phyloP scores from a whole-genome alignment of 306 rosid genomes.

The Hippophae gyantsensis region DNA sequence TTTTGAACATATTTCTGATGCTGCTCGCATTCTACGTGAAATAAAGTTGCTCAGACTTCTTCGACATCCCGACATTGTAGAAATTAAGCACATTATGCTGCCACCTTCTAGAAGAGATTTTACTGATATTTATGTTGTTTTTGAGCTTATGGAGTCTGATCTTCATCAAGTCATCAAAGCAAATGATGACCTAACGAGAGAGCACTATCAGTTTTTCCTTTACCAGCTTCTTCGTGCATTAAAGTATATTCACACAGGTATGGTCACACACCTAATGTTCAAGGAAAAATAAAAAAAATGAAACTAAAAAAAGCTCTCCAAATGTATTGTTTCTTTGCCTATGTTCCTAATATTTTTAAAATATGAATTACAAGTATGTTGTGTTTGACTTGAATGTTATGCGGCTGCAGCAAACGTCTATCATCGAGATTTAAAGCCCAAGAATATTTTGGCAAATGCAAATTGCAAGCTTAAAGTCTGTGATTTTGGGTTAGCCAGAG shows the following conservation, averaged over 20 bases:
- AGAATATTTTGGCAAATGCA: slow-evolving; percentile 94
- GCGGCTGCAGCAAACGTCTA: slow-evolving; percentile 76
- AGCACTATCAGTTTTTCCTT: slow-evolving; percentile 90
- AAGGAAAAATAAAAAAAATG: too few species aligned
- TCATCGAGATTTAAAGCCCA: slow-evolving; percentile 94
- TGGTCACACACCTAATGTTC: not conserved
- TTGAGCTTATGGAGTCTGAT: slow-evolving; percentile 94
- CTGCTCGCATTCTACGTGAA: slow-evolving; percentile 97
- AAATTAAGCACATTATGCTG: slow-evolving; percentile 81
- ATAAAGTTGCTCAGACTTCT: slow-evolving; percentile 93
- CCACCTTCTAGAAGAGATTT: slow-evolving; percentile 84
- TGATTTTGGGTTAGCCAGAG: slow-evolving; percentile 96
- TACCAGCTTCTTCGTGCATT: slow-evolving; percentile 94
- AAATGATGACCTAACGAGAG: slow-evolving; percentile 73
- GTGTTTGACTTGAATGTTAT: not conserved
- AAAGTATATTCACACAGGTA: slow-evolving; percentile 90
- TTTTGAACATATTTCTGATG: slow-evolving; percentile 88
- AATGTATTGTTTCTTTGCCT: not conserved
- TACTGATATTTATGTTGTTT: slow-evolving; percentile 87
- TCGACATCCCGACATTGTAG: slow-evolving; percentile 94
- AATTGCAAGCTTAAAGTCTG: slow-evolving; percentile 94
- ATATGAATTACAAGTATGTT: not conserved
- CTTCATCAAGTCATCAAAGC: slow-evolving; percentile 98
- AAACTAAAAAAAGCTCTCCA: slow-evolving; percentile 1
- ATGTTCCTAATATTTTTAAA: not conserved